phyloP scores from a whole-genome alignment of 371 early-diverging fungal genomes.

The Homolaphlyctis polyrhiza region DNA sequence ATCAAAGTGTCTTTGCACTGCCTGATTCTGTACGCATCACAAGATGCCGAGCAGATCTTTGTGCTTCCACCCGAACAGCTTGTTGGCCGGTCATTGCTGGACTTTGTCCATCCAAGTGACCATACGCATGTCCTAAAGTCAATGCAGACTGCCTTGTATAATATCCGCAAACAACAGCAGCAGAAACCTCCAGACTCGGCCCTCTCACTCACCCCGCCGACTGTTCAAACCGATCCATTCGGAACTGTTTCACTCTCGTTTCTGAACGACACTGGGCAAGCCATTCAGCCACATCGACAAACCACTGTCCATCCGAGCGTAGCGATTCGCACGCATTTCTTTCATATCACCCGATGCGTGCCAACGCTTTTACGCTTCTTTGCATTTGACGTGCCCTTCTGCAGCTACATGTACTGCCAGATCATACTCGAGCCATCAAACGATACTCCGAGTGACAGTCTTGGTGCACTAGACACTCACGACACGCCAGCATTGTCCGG shows the following conservation, averaged over 20 bases:
- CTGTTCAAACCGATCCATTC: too few species aligned
- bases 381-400: not conserved
- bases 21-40: not conserved
- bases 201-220: too few species aligned
- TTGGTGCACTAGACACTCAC: too few species aligned
- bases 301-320: too few species aligned
- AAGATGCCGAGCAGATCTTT: not conserved
- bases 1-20: not conserved
- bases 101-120: not conserved
- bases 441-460: too few species aligned
- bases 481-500: too few species aligned
- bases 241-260: too few species aligned
- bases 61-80: not conserved
- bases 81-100: not conserved
- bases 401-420: not conserved
- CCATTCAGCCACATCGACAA: too few species aligned
- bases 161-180: too few species aligned
- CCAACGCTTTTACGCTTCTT: not conserved
- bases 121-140: not conserved
- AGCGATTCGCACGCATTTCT: not conserved
- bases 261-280: too few species aligned
- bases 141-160: not conserved
- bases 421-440: too few species aligned
- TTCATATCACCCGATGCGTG: not conserved
- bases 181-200: too few species aligned